Conservation (phyloP, 495 filamentous ascomycete genomes). For the Pyrenopolyporus hunteri region DNA sequence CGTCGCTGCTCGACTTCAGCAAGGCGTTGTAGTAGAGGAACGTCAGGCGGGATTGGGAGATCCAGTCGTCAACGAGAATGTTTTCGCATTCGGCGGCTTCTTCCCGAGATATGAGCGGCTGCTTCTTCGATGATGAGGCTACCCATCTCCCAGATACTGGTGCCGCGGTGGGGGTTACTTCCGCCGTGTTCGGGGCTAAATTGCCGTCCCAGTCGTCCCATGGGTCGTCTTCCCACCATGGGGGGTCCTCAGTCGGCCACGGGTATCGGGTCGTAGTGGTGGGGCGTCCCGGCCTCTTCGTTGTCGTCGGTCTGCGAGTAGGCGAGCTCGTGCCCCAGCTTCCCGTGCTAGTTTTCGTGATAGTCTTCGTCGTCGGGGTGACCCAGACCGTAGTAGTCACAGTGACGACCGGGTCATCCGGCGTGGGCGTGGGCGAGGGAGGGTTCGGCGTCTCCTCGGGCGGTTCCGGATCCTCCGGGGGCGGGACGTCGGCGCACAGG, state of each 20-base stretch:
- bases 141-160: too few relatives aligned
- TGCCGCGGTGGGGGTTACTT: constrained; percentile 1
- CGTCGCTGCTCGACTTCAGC: constrained; percentile 62
- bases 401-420: neutral
- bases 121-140: neutral
- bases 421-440: constrained; percentile 25
- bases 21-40: constrained; percentile 69
- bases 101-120: constrained; percentile 22
- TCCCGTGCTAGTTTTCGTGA: constrained; percentile 15
- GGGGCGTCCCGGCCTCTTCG: constrained; percentile 15
- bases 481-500: constrained; percentile 47
- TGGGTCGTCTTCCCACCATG: constrained; percentile 37
- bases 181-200: too few relatives aligned
- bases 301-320: constrained; percentile 3
- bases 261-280: constrained; percentile 15
- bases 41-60: constrained; percentile 67
- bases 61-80: constrained; percentile 66
- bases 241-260: constrained; percentile 13
- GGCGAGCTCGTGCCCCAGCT: constrained; percentile 11
- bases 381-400: constrained; percentile 27
- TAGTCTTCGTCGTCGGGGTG: constrained; percentile 21
- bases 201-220: constrained; percentile 17
- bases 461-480: constrained; percentile 28
- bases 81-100: constrained; percentile 51
- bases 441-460: constrained; percentile 22